Evolutionary conservation across 805 yeast species (phyloP).

Genomic region (Suhomyces sp.): DNA sequence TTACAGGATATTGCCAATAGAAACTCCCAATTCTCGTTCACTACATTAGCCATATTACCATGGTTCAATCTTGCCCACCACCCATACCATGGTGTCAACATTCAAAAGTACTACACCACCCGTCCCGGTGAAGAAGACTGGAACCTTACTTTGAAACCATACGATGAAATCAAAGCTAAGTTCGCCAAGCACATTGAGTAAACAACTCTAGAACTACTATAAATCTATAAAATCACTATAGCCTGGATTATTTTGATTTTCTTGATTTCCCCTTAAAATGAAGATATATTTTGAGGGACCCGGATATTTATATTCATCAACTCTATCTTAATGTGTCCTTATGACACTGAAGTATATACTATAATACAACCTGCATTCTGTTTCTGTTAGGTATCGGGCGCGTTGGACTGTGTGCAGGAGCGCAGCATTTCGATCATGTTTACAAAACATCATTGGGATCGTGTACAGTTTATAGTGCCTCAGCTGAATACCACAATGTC

Average conservation of each 20-base stretch:
- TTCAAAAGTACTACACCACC: slow-evolving; percentile 40
- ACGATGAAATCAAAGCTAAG: slow-evolving; percentile 44
- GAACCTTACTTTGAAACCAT: slow-evolving; percentile 52
- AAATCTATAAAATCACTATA: not conserved
- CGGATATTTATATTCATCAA: not conserved
- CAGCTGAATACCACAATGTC: slow-evolving; percentile 17
- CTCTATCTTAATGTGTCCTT: not conserved
- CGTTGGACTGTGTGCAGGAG: not conserved
- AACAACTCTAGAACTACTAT: not conserved
- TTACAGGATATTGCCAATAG: slow-evolving; percentile 72
- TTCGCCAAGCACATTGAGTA: slow-evolving; percentile 27
- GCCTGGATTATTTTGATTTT: not conserved
- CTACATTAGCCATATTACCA: slow-evolving; percentile 60
- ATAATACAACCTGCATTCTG: slow-evolving; percentile 6
- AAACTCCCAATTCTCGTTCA: slow-evolving; percentile 70
- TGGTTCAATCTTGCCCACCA: slow-evolving; percentile 82
- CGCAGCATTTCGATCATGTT: slow-evolving; percentile 2
- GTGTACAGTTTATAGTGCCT: not conserved
- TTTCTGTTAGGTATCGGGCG: not conserved
- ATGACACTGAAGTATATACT: slow-evolving; percentile 3
- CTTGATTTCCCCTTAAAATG: not conserved
- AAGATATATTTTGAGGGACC: not conserved
- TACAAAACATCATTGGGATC: slow-evolving; percentile 8
- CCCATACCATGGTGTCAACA: slow-evolving; percentile 77
- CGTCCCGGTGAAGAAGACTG: slow-evolving; percentile 59